Conservation (phyloP, 345 rosid genomes). For the Salix exigua region DNA sequence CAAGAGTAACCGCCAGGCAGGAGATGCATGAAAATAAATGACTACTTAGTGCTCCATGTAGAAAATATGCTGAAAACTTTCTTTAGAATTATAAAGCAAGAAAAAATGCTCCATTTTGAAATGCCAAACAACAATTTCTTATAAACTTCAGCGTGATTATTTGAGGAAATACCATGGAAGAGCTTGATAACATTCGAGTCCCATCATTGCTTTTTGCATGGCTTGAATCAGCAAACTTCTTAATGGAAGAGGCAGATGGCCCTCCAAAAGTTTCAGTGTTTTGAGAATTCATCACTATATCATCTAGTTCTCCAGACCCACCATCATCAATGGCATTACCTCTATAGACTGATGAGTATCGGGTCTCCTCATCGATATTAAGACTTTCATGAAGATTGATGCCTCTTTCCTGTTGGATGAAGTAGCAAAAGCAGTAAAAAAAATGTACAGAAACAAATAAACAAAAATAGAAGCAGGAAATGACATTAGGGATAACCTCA, state of each 20-base stretch:
- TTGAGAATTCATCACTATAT: conserved; percentile 49
- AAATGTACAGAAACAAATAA: neutral
- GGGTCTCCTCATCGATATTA: conserved; percentile 78
- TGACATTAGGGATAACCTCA: conserved; percentile 21
- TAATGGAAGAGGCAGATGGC: conserved; percentile 38
- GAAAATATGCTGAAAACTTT: neutral
- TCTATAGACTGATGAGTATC: conserved; percentile 72
- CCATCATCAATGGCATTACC: conserved; percentile 59
- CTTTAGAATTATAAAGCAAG: neutral
- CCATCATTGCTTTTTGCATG: conserved; percentile 40
- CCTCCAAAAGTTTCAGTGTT: conserved; percentile 62
- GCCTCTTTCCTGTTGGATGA: conserved; percentile 77
- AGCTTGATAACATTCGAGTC: conserved; percentile 40
- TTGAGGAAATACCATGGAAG: conserved; percentile 42
- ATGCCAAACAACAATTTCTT: neutral
- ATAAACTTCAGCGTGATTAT: neutral
- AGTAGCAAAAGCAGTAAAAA: conserved; percentile 11
- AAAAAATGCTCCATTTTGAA: neutral
- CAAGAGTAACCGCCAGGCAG: neutral
- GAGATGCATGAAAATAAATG: neutral
- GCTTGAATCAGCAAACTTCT: conserved; percentile 34
- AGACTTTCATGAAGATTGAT: conserved; percentile 46
- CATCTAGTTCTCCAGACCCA: conserved; percentile 70
- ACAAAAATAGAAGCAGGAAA: conserved; percentile 9
- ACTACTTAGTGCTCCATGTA: neutral